Evolutionary conservation across 345 rosid genomes (phyloP).

Genomic region (Erysimum cheiranthoides): DNA sequence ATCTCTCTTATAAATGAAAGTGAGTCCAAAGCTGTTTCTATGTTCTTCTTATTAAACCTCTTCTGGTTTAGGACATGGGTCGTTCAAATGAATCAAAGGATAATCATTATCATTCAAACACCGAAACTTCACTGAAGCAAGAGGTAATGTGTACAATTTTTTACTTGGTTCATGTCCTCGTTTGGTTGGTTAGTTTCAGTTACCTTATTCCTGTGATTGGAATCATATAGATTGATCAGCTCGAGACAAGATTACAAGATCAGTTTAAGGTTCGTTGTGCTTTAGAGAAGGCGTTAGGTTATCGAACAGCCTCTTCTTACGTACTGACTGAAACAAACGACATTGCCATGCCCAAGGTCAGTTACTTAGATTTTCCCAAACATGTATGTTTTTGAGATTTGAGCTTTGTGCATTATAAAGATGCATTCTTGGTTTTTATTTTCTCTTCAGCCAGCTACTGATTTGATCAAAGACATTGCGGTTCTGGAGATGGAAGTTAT

Average conservation of each 20-base stretch:
- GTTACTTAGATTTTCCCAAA: constrained; percentile 30
- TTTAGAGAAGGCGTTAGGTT: constrained; percentile 85
- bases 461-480: constrained; percentile 85
- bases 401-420: constrained; percentile 4
- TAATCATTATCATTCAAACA: constrained; percentile 49
- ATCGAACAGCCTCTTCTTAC: constrained; percentile 53
- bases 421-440: constrained; percentile 21
- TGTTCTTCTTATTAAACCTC: constrained; percentile 28
- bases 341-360: constrained; percentile 70
- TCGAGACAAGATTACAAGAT: constrained; percentile 77
- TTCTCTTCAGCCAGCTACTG: constrained; percentile 69
- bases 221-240: constrained; percentile 79
- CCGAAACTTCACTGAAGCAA: constrained; percentile 69
- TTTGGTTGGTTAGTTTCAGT: constrained; percentile 2
- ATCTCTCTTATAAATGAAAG: constrained; percentile 9
- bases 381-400: constrained; percentile 10
- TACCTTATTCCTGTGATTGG: constrained; percentile 16
- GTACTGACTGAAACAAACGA: constrained; percentile 42
- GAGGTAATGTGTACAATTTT: constrained; percentile 58
- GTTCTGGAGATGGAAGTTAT: constrained; percentile 92
- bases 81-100: constrained; percentile 50
- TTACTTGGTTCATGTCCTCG: constrained; percentile 12
- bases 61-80: constrained; percentile 66
- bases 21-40: constrained; percentile 25
- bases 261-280: constrained; percentile 78